Conservation (phyloP, 208 protist genomes). For the Borovskyia barvae region DNA sequence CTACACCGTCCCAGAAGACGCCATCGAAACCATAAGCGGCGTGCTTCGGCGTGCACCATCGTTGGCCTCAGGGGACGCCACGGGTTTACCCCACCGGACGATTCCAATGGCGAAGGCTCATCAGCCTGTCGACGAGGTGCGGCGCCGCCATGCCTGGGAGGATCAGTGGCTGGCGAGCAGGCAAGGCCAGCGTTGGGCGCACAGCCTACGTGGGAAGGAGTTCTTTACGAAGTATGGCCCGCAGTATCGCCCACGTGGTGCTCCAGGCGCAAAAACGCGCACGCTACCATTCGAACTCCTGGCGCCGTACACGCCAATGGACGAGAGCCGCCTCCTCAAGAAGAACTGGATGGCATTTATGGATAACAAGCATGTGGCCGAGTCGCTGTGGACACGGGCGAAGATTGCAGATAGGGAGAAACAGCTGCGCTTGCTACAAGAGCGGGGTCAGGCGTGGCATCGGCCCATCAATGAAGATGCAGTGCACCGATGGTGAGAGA, state of each 20-base stretch:
- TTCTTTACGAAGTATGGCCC: conserved; percentile 73
- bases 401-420: conserved; percentile 84
- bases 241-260: conserved; percentile 72
- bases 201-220: conserved; percentile 76
- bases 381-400: conserved; percentile 83
- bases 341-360: conserved; percentile 92
- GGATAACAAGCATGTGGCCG: conserved; percentile 91
- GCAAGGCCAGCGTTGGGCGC: conserved; percentile 64
- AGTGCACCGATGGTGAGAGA: conserved; percentile 49
- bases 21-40: conserved; percentile 70
- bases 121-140: conserved; percentile 67
- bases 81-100: conserved; percentile 49
- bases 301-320: conserved; percentile 89
- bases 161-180: conserved; percentile 65
- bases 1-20: conserved; percentile 80
- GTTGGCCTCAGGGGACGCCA: conserved; percentile 1
- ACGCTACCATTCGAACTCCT: conserved; percentile 68
- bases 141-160: conserved; percentile 59
- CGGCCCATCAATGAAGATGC: conserved; percentile 73
- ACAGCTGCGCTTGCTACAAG: conserved; percentile 68
- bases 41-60: conserved; percentile 32
- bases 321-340: conserved; percentile 74
- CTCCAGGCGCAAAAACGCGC: conserved; percentile 77
- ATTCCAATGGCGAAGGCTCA: conserved; percentile 83
- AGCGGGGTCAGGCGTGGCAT: conserved; percentile 87